Conservation (phyloP, 139 green algal genomes). For the Chlorella sp. region DNA sequence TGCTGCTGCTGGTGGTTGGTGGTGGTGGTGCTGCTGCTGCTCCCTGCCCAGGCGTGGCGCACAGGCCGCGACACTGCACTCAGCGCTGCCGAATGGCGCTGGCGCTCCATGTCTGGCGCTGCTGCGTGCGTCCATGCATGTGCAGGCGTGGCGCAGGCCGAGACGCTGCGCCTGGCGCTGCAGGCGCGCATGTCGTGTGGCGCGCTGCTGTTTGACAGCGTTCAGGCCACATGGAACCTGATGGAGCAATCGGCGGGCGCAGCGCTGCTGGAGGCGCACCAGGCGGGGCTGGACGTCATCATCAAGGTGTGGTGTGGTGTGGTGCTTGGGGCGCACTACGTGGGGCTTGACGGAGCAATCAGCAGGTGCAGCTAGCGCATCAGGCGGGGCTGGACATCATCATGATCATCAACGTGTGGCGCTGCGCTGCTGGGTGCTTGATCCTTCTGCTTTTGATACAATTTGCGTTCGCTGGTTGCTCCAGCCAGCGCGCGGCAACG, state of each 20-base stretch:
- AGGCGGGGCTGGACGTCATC: slow-evolving; percentile 44
- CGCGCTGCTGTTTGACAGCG: slow-evolving; percentile 42
- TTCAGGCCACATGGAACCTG: slow-evolving; percentile 59
- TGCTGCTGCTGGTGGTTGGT: neutral
- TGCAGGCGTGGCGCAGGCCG: slow-evolving; percentile 29
- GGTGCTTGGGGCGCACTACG: too few relatives aligned
- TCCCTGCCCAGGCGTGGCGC: neutral
- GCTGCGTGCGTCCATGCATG: neutral
- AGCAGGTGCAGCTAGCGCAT: slow-evolving; percentile 18
- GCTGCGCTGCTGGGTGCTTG: too few relatives aligned
- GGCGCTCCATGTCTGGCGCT: neutral
- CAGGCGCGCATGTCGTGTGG: slow-evolving; percentile 13
- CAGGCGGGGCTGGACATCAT: slow-evolving; percentile 44
- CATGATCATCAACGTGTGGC: too few relatives aligned
- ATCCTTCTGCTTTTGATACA: too few relatives aligned
- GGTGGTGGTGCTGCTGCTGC: neutral
- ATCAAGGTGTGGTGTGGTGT: slow-evolving; percentile 34
- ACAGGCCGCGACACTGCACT: too few relatives aligned
- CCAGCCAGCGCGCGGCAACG: too few relatives aligned
- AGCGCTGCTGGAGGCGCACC: slow-evolving; percentile 29
- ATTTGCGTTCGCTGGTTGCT: too few relatives aligned
- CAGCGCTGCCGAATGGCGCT: too few relatives aligned
- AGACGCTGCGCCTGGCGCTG: slow-evolving; percentile 31
- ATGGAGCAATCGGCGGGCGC: slow-evolving; percentile 34
- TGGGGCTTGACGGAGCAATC: slow-evolving; percentile 50